Evolutionary conservation across 2,329 filamentous ascomycete species (phyloP).

Genomic region (Sclerotinia borealis): DNA sequence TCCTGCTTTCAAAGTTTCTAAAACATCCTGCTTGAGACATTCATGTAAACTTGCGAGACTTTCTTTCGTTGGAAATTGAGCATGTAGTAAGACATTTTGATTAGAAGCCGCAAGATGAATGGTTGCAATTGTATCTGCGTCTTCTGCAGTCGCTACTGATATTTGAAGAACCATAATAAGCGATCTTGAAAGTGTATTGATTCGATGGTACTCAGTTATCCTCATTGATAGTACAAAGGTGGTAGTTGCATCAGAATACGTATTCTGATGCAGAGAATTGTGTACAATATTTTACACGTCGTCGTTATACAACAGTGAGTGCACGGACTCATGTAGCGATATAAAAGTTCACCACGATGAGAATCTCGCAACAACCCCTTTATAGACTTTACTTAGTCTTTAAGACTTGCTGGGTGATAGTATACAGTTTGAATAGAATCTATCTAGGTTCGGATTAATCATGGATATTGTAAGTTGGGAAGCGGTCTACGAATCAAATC

Average conservation of each 20-base stretch:
- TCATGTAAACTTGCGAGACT: conserved; percentile 17
- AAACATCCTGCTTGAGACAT: conserved; percentile 21
- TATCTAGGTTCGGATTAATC: too few species aligned
- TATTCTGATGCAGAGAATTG: too few species aligned
- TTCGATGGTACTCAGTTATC: background rate
- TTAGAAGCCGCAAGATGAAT: conserved; percentile 31
- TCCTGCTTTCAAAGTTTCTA: conserved; percentile 13
- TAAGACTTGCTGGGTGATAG: too few species aligned
- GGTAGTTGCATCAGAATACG: background rate
- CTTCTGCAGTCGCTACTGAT: conserved; percentile 16
- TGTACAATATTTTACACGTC: background rate
- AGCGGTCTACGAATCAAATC: too few species aligned
- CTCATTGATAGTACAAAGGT: background rate
- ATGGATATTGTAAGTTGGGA: too few species aligned
- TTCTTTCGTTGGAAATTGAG: conserved; percentile 25
- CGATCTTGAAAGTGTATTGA: background rate
- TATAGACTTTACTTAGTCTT: too few species aligned
- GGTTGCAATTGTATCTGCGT: conserved; percentile 24
- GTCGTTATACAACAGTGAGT: too few species aligned
- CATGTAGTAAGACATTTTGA: conserved; percentile 23
- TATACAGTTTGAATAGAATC: too few species aligned
- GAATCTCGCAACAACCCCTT: too few species aligned
- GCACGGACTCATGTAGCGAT: too few species aligned
- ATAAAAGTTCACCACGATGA: too few species aligned
- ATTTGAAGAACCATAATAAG: conserved; percentile 22